Evolutionary conservation across 2,329 filamentous ascomycete genomes (phyloP), one percentile per base, ranked within the genome.

Genomic region (Penicillium sp.): DNA sequence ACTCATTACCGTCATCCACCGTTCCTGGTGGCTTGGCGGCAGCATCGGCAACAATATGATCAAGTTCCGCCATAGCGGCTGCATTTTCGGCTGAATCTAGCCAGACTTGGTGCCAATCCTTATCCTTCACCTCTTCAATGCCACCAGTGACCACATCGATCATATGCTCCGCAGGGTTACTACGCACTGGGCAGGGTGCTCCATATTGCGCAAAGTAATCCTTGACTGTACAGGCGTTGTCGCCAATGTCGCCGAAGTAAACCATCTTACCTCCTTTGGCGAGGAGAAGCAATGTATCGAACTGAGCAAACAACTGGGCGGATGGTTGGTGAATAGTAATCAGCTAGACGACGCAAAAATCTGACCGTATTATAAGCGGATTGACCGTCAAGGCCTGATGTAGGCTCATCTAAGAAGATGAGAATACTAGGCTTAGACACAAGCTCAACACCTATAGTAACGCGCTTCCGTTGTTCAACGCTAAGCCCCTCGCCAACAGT

Each of bases 81-180:
- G 78, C 72, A 48, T 84, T 81, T 64, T 90, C 82, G 5, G 82
- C 76, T 0, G 86, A 89, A 12, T 82, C 81, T 7, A 78, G 72
- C 89, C 89, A 92, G 62, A 89, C 84, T 37, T 89, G 79, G 62
- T 87, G 85, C 88, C 89, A 92, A 63, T 90, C 81, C 26, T 48
- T 48, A 23, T 48, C 51, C 12, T 46, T 46, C 26, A 46, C 44
- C 9, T 35, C 44, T 23, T 48, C 51, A 1, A 81, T 65, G 33
- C 72, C 68, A 0, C 82, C 82, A 1, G 82, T 82, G 14, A 74
- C 69, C 8, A 72, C 68, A 20, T 77, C 67, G 49, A 84, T 81
- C 60, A 85, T 73, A 35, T 85, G 85, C 57, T 87, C 84, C 0
- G 84, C 84, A 2, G 84, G 80, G 61, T 86, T 87, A 59, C 82